Conservation (phyloP, 306 rosid species). For the Lablab purpureus region DNA sequence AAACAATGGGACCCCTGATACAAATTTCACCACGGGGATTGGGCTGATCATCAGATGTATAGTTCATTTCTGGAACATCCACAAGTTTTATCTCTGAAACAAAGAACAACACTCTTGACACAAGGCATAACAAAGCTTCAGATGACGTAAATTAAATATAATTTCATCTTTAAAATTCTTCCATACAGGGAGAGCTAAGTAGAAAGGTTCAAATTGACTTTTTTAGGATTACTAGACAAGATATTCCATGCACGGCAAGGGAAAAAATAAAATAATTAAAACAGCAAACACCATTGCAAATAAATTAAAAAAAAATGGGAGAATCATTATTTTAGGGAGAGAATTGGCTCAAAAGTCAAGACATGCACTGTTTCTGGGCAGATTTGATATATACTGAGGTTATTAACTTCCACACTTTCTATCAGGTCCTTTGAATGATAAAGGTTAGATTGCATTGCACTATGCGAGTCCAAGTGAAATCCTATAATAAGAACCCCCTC, state of each 20-base stretch:
- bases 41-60: conserved; percentile 86
- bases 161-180: conserved; percentile 34
- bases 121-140: conserved; percentile 23
- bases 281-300: not conserved
- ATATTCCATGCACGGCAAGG: not conserved
- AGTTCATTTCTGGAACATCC: conserved; percentile 98
- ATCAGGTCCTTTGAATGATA: conserved; percentile 39
- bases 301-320: not conserved
- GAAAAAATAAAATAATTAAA: not conserved
- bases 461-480: conserved; percentile 12
- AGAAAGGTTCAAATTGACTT: not conserved
- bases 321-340: not conserved
- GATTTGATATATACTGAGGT: not conserved
- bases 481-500: not conserved
- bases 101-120: conserved; percentile 45
- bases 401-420: conserved; percentile 20
- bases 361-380: not conserved
- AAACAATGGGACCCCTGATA: conserved; percentile 92
- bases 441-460: not conserved
- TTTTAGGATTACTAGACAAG: not conserved
- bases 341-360: not conserved
- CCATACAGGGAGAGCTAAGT: not conserved
- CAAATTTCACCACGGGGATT: conserved; percentile 99
- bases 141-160: conserved; percentile 29
- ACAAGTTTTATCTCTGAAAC: conserved; percentile 93